Evolutionary conservation across 2,329 filamentous ascomycete species (phyloP), one percentile per base, ranked within the genome.

Genomic region (Cladosporium sp.): DNA sequence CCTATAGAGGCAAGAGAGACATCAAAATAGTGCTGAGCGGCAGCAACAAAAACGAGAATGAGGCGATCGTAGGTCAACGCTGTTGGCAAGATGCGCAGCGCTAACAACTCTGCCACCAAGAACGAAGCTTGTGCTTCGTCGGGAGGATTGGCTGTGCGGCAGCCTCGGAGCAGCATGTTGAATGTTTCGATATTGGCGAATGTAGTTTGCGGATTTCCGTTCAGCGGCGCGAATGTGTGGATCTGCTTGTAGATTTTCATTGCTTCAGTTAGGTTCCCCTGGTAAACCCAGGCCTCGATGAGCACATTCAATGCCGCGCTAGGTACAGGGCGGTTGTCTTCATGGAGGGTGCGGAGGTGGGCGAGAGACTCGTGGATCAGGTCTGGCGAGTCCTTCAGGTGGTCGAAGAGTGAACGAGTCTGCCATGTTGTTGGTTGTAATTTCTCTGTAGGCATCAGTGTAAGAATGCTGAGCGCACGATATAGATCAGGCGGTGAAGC

Each of bases 361-460:
- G 76, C 71, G 73, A 90, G 85, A 3, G 87, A 85, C 46, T 83
- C 77, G 18, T 81, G 75, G 1, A 86, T 78, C 3, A 85, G 80
- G 0, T 75, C 72, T 0, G 81, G 77, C 1, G 82, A 78, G 46
- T 80, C 73, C 46, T 79, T 79, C 50, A 96, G 80, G 66, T 85
- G 79, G 3, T 76, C 73, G 70, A 85, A 88, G 26, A 97, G 80
- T 2, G 86, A 78, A 18, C 88, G 83, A 2, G 90, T 92, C 64
- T 86, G 89, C 16, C 81, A 84, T 4, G 82, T 74, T 37, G 86
- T 84, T 3, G 87, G 82, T 46, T 83, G 75, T 5, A 89, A 75
- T 5, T 88, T 86, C 21, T 88, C 85, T 66, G 86, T 83, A 26
- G 85, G 79, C 89, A 96, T 95, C 74, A 92, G 88, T 69, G 86